Percentiles rank a stretch among this genome's conserved stretches.
Evolutionary conservation across 2,329 filamentous ascomycete species (phyloP).

Genomic region (Rugonectria rugulosa): DNA sequence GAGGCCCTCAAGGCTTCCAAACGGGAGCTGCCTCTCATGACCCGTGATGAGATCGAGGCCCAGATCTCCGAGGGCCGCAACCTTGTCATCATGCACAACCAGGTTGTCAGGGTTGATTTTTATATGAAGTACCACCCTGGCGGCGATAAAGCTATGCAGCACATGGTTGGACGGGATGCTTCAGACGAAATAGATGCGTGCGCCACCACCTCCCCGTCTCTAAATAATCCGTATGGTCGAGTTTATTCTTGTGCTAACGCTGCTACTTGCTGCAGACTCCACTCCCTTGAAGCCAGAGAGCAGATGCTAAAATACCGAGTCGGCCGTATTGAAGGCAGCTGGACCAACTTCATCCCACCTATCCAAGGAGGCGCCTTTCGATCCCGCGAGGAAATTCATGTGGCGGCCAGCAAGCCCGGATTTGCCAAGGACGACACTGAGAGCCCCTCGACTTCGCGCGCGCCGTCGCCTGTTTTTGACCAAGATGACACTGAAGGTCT

Average conservation of each 20-base stretch:
- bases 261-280: constrained; percentile 65
- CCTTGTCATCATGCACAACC: constrained; percentile 81
- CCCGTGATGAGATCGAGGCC: constrained; percentile 62
- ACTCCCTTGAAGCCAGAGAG: constrained; percentile 78
- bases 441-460: constrained; percentile 61
- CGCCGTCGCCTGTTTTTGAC: constrained; percentile 61
- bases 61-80: constrained; percentile 83
- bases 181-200: constrained; percentile 95
- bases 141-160: constrained; percentile 86
- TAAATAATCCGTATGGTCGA: no score
- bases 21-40: constrained; percentile 47
- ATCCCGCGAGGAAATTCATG: constrained; percentile 46
- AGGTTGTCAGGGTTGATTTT: constrained; percentile 85
- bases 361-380: constrained; percentile 89
- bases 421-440: constrained; percentile 39
- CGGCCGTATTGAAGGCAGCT: constrained; percentile 79
- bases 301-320: constrained; percentile 86
- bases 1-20: constrained; percentile 21
- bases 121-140: constrained; percentile 93
- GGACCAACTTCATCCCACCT: constrained; percentile 88
- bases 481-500: constrained; percentile 32
- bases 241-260: constrained; percentile 21
- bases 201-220: constrained; percentile 40
- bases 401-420: constrained; percentile 21
- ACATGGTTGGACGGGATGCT: constrained; percentile 93